These are phyloP conservation scores for Aspergillus fijiensis DNA, from an alignment of 2,329 filamentous ascomycete genomes.

Conservation along the genomic window DNA sequence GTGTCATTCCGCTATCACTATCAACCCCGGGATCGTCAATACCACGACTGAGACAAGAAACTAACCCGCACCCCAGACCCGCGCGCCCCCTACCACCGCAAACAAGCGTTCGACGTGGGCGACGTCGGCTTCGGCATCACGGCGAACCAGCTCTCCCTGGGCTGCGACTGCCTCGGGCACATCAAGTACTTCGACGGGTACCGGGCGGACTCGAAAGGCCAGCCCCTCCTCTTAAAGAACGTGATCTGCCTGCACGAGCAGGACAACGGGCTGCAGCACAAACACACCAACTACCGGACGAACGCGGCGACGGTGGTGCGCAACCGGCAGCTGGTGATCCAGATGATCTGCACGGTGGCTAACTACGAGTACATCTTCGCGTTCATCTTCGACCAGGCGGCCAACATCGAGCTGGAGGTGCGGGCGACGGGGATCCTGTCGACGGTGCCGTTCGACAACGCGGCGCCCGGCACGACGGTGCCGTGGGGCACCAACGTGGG, in stretches of 20 bases:
- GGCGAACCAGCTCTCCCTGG: slow-evolving; percentile 68
- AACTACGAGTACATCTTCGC: slow-evolving; percentile 76
- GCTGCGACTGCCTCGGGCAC: slow-evolving; percentile 69
- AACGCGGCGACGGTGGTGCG: slow-evolving; percentile 63
- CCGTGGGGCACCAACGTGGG: slow-evolving; percentile 70
- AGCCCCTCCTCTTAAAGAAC: slow-evolving; percentile 60
- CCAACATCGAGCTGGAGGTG: slow-evolving; percentile 66
- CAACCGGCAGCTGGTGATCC: slow-evolving; percentile 66
- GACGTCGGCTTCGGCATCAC: slow-evolving; percentile 67
- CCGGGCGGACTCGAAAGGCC: slow-evolving; percentile 60
- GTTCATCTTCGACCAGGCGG: slow-evolving; percentile 71
- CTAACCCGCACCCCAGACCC: slow-evolving; percentile 50
- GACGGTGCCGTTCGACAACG: slow-evolving; percentile 63
- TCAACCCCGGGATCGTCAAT: no score
- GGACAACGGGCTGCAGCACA: slow-evolving; percentile 68
- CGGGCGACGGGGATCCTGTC: slow-evolving; percentile 68
- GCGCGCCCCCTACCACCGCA: slow-evolving; percentile 67
- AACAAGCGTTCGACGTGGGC: slow-evolving; percentile 69
- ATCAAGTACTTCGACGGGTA: slow-evolving; percentile 67
- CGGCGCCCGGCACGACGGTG: slow-evolving; percentile 58
- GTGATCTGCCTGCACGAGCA: slow-evolving; percentile 71
- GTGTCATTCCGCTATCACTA: neutral
- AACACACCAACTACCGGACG: slow-evolving; percentile 71
- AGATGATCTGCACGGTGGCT: slow-evolving; percentile 68
- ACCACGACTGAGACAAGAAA: no score